Evolutionary conservation across 1,139 yeast genomes (phyloP).

Genomic region (Kodamaea anthophila): DNA sequence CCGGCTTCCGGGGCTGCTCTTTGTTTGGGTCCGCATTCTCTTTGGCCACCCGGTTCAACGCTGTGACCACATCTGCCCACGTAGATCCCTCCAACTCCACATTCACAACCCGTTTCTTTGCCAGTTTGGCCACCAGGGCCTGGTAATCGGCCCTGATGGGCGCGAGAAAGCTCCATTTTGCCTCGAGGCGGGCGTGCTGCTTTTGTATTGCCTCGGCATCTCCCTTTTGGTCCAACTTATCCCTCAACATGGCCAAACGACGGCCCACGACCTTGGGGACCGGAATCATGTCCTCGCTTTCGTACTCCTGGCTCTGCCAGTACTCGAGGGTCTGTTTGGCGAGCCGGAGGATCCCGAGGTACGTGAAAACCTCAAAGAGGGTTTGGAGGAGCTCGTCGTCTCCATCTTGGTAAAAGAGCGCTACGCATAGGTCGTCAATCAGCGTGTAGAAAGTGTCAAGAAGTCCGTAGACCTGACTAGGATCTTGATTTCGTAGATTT

Average conservation of each 20-base stretch:
- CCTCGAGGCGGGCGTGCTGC: conserved; percentile 8
- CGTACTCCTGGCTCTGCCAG: conserved; percentile 42
- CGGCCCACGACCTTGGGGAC: conserved; percentile 13
- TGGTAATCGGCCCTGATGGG: conserved; percentile 27
- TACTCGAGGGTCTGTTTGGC: conserved; percentile 64
- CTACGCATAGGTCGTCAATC: conserved; percentile 51
- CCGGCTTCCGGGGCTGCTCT: conserved; percentile 29
- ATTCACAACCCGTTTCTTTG: conserved; percentile 7
- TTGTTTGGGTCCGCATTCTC: conserved; percentile 25
- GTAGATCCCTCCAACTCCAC: conserved; percentile 9
- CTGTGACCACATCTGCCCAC: conserved; percentile 24
- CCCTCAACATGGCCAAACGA: conserved; percentile 7
- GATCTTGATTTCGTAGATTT: conserved; percentile 10
- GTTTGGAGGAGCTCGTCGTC: conserved; percentile 48
- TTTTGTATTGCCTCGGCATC: not conserved
- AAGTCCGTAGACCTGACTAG: no score
- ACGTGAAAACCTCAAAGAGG: conserved; percentile 43
- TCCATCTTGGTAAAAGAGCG: conserved; percentile 58
- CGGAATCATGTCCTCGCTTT: conserved; percentile 39
- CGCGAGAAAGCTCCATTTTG: conserved; percentile 18
- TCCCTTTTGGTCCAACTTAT: conserved; percentile 2
- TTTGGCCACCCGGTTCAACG: conserved; percentile 25
- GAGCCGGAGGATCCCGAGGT: conserved; percentile 44
- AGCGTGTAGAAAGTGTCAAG: conserved; percentile 39
- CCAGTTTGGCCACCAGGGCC: conserved; percentile 14